phyloP scores from a whole-genome alignment of 225 moss, liverwort and hornwort species.

The Bryum argenteum region DNA sequence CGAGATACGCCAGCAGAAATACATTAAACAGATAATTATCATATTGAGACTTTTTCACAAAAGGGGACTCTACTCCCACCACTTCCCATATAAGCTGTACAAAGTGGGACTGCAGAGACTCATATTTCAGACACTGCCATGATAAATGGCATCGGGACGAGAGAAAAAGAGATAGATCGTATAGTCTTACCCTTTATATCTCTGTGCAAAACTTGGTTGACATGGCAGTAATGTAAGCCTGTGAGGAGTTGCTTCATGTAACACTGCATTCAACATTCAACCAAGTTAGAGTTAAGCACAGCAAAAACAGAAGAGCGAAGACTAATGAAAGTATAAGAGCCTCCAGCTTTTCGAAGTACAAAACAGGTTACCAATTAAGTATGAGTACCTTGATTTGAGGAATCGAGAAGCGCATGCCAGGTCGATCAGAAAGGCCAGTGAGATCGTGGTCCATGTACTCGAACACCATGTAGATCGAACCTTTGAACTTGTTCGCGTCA shows the following conservation, averaged over 20 bases:
- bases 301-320: conserved; percentile 4
- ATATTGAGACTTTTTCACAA: no score
- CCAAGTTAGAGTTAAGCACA: conserved; percentile 15
- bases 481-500: conserved; percentile 85
- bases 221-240: conserved; percentile 90
- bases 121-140: no score
- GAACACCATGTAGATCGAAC: conserved; percentile 94
- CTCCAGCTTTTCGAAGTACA: neutral
- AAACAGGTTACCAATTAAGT: neutral
- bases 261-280: conserved; percentile 58
- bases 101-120: no score
- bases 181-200: conserved; percentile 69
- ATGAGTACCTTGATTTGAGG: conserved; percentile 82
- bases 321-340: conserved; percentile 1
- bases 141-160: neutral
- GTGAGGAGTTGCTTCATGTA: conserved; percentile 96
- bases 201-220: conserved; percentile 93
- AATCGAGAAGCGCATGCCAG: conserved; percentile 89
- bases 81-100: no score
- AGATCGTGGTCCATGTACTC: conserved; percentile 98
- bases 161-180: neutral
- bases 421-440: conserved; percentile 89
- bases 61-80: no score
- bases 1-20: neutral
- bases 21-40: neutral